These are phyloP conservation scores for Rhodotorula sp. DNA, from an alignment of 1,284 basidiomycete species.

Conservation along the genomic window DNA sequence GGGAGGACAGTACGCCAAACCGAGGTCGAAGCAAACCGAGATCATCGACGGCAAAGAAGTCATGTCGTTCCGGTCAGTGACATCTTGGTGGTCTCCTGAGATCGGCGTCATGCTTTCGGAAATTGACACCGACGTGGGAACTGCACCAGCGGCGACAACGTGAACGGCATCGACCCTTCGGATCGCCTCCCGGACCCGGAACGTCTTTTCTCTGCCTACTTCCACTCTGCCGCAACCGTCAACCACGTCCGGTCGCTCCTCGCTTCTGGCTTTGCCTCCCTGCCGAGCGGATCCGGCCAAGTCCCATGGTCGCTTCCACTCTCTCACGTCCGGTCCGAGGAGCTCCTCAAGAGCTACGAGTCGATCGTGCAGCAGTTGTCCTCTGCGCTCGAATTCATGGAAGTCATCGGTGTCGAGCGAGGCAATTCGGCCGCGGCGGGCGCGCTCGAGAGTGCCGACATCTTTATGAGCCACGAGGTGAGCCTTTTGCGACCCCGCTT, in stretches of 20 bases:
- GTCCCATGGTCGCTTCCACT: constrained; percentile 92
- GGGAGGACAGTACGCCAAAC: constrained; percentile 96
- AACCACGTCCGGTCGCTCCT: constrained; percentile 88
- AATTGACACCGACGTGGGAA: not conserved
- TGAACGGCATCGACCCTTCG: constrained; percentile 71
- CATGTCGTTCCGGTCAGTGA: constrained; percentile 70
- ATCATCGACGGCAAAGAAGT: constrained; percentile 49
- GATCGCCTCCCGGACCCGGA: constrained; percentile 86
- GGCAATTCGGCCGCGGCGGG: constrained; percentile 57
- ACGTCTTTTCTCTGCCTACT: constrained; percentile 82
- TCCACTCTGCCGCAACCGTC: constrained; percentile 88
- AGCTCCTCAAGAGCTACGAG: constrained; percentile 76
- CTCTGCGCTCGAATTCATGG: constrained; percentile 90
- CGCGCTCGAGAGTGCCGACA: constrained; percentile 84
- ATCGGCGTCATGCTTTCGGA: not conserved
- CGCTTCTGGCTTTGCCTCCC: constrained; percentile 82
- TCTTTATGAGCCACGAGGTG: constrained; percentile 74
- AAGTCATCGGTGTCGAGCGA: constrained; percentile 70
- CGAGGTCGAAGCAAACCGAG: constrained; percentile 82
- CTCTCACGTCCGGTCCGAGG: constrained; percentile 79
- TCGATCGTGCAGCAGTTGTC: constrained; percentile 77
- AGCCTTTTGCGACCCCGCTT: constrained; percentile 30
- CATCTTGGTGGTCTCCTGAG: constrained; percentile 10
- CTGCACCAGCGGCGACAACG: constrained; percentile 97
- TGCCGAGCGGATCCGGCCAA: constrained; percentile 50